Evolutionary conservation across 768 basidiomycete genomes (phyloP).

Genomic region (Cystobasidium onofrii): DNA sequence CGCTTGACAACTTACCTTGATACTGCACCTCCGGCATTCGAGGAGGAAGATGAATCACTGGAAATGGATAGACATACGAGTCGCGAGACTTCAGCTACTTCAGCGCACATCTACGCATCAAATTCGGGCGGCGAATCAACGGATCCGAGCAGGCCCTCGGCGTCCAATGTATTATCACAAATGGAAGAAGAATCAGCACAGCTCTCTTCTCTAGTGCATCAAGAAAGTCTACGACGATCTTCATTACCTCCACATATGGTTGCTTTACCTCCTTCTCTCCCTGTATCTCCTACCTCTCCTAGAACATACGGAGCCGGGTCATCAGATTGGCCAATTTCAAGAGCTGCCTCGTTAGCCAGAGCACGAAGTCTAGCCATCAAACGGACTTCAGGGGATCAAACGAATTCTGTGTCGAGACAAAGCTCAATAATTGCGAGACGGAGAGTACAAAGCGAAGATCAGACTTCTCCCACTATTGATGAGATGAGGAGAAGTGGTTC

Average conservation of each 20-base stretch:
- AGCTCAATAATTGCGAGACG: constrained; percentile 1
- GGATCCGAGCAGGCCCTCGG: not conserved
- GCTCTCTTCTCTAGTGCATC: constrained; percentile 9
- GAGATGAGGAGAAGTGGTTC: not conserved
- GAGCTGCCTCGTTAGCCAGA: constrained; percentile 10
- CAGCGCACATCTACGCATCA: not conserved
- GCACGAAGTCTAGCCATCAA: not conserved
- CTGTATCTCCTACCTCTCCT: not conserved
- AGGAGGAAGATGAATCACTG: not conserved
- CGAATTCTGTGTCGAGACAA: not conserved
- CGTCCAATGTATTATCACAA: not conserved
- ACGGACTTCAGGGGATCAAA: not conserved
- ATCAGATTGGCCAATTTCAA: constrained; percentile 7
- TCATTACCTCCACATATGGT: constrained; percentile 12
- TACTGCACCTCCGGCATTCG: constrained; percentile 19
- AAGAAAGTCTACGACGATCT: not conserved
- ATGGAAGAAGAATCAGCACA: constrained; percentile 26
- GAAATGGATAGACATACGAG: not conserved
- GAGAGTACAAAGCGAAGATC: not conserved
- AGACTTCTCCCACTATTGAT: not conserved
- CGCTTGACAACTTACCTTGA: constrained; percentile 19
- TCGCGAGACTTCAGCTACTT: not conserved
- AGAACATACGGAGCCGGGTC: not conserved
- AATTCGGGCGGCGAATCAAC: too few relatives aligned
- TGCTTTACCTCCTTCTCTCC: constrained; percentile 5